These are phyloP conservation scores for Umbelopsis sp. DNA, from an alignment of 192 early-diverging fungal genomes.

Conservation along the genomic window DNA sequence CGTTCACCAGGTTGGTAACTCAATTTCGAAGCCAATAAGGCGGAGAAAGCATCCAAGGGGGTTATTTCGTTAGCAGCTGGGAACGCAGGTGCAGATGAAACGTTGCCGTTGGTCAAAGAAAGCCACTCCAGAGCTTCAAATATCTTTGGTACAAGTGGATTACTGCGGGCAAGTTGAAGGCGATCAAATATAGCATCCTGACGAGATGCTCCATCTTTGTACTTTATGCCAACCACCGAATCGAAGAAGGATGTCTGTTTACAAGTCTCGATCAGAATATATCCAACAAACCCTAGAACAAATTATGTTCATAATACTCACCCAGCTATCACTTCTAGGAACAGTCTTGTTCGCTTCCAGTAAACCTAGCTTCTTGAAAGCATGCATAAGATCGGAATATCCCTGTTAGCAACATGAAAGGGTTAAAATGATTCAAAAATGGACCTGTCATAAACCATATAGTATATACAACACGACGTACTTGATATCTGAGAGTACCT, in stretches of 20 bases:
- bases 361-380: constrained; percentile 77
- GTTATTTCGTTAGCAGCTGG: constrained; percentile 29
- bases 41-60: constrained; percentile 83
- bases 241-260: not conserved
- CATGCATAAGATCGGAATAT: constrained; percentile 85
- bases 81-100: not conserved
- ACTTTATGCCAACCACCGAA: not conserved
- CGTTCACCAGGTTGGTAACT: constrained; percentile 78
- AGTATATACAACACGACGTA: not conserved
- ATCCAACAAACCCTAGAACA: no score
- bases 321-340: constrained; percentile 41
- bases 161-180: constrained; percentile 35
- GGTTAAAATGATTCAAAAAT: not conserved
- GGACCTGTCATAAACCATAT: not conserved
- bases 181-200: constrained; percentile 41
- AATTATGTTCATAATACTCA: constrained; percentile 15
- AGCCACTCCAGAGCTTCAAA: constrained; percentile 61
- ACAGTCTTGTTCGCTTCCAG: constrained; percentile 55
- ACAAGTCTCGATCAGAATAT: no score
- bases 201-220: constrained; percentile 1
- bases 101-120: not conserved
- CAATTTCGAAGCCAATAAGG: constrained; percentile 75
- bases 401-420: constrained; percentile 48
- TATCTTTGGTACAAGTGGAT: constrained; percentile 52
- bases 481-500: constrained; percentile 89